These are phyloP conservation scores for Rhodotorula taiwanensis DNA, from an alignment of 768 basidiomycete species.

Conservation along the genomic window DNA sequence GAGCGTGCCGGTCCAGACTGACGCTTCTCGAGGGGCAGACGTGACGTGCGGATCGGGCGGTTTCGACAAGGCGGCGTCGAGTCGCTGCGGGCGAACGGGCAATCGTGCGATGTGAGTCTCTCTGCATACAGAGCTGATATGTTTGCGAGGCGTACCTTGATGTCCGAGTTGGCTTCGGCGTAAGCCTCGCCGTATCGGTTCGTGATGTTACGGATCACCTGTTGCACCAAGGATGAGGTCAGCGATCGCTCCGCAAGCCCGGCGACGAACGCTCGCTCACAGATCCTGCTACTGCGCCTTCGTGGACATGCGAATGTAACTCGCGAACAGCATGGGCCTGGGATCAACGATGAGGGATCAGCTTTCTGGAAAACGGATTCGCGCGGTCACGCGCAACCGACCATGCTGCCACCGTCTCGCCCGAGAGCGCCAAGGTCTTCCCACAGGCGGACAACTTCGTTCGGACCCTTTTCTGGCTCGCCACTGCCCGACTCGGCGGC, in stretches of 20 bases:
- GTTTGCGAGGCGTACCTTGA: slow-evolving; percentile 2
- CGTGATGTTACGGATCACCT: slow-evolving; percentile 23
- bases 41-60: slow-evolving; percentile 8
- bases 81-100: slow-evolving; percentile 2
- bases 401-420: slow-evolving; percentile 10
- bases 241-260: accelerated
- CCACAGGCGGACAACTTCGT: slow-evolving; percentile 22
- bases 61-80: slow-evolving; percentile 17
- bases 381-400: not conserved
- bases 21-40: slow-evolving; percentile 21
- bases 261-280: not conserved
- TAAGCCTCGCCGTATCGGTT: slow-evolving; percentile 33
- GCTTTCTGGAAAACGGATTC: no score
- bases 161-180: slow-evolving; percentile 8
- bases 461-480: slow-evolving; percentile 10
- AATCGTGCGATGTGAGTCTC: no score
- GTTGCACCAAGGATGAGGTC: not conserved
- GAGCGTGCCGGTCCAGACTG: slow-evolving; percentile 21
- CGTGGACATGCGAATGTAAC: slow-evolving; percentile 5
- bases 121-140: not conserved
- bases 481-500: not conserved
- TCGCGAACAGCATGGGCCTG: slow-evolving; percentile 20
- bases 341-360: no score
- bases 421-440: slow-evolving; percentile 10
- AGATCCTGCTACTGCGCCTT: slow-evolving; percentile 2